Base-by-base conservation (phyloP, 1,284 basidiomycete species). In the Kwoniella shivajii region DNA sequence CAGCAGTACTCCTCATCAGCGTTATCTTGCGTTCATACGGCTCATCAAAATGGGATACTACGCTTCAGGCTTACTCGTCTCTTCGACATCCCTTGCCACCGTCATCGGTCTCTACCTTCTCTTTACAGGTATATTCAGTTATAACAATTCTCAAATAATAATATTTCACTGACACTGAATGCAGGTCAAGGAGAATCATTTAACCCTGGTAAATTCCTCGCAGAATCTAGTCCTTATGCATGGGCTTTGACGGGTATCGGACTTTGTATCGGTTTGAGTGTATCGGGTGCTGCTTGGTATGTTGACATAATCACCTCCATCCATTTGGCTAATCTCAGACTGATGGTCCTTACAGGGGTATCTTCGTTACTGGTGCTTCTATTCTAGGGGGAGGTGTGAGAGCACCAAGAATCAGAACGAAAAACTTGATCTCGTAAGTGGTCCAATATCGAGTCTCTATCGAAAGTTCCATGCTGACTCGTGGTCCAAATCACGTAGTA, bases 341-440 rank as follows among this genome's bases (percentile, higher is more conserved):
- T 27, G 42, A 33, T 45, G 39, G 36, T 41, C 13, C 14, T 13
- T 20, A 16, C 54, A 98, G 94, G 94, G 95, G 95, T 54, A 99
- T 99, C 78, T 94, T 96, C 81, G 83, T 98, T 60, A 98, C 95
- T 2, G 95, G 95, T 54, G 81, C 94, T 20, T 94, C 91, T 27
- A 95, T 99, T 66, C 83, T 99, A 22, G 95, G 95, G 59, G 95
- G 92, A 71, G 94, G 95, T 75, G 93, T 99, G 13, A 83, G 94
- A 38, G 85, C 93, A 45, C 95, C 96, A 10, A 84, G 96, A 61
- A 99, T 99, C 65, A 86, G 89, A 50, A 98, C 95, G 34, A 99
- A 99, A 84, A 99, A 99, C 77, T 79, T 99, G 75, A 97, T 98
- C 70, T 94, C 90, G 93, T 92, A 57, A 57, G 84, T 76, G 20